Evolutionary conservation across 306 rosid species (phyloP).

Genomic region (Myrica gale): DNA sequence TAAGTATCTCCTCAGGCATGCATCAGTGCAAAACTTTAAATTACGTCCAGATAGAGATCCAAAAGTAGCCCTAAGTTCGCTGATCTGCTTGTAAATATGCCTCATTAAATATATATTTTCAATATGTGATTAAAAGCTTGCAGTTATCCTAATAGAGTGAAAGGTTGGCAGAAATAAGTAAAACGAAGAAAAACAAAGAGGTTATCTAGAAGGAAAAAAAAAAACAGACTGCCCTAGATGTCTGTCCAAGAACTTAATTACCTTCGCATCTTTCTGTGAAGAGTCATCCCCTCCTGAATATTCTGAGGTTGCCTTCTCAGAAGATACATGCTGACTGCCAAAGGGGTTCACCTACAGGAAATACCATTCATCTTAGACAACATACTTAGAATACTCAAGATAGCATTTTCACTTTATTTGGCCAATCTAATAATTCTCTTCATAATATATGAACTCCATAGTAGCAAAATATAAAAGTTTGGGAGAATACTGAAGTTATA

Average conservation of each 20-base stretch:
- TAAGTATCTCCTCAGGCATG: constrained; percentile 74
- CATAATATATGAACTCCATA: neutral
- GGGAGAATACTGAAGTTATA: neutral
- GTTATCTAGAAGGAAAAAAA: neutral
- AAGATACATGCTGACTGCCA: constrained; percentile 54
- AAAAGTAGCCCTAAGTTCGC: constrained; percentile 58
- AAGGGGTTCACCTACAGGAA: constrained; percentile 33
- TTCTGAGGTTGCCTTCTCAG: constrained; percentile 51
- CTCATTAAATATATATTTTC: constrained; percentile 3
- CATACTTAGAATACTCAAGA: neutral
- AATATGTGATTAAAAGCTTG: neutral
- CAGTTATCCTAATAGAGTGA: neutral
- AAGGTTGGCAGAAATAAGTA: neutral
- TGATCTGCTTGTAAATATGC: constrained; percentile 46
- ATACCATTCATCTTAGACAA: constrained; percentile 20
- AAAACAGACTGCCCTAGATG: neutral
- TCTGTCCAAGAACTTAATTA: constrained; percentile 8
- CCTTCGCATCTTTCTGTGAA: constrained; percentile 62
- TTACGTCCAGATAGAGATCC: constrained; percentile 68
- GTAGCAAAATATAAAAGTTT: neutral
- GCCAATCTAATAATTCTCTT: neutral
- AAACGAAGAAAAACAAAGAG: neutral
- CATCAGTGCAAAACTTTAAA: constrained; percentile 65
- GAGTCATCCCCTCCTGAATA: constrained; percentile 47
- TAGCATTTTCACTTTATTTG: neutral